These are phyloP conservation scores for Pleurotus tuoliensis DNA, from an alignment of 768 basidiomycete species.

Conservation along the genomic window DNA sequence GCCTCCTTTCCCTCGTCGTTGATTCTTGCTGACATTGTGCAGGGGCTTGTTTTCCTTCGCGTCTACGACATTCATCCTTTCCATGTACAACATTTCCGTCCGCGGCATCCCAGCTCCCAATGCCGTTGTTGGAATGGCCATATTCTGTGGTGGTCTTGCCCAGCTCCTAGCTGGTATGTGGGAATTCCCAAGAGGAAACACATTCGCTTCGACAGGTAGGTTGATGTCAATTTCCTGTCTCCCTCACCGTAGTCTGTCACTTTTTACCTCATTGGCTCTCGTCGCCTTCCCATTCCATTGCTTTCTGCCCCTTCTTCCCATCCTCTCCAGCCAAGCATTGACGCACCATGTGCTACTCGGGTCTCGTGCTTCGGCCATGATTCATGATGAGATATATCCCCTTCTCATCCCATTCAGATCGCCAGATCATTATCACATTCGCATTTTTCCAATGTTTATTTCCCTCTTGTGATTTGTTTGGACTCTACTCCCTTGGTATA, in stretches of 20 bases:
- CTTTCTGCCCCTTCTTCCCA: not conserved
- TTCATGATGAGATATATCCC: not conserved
- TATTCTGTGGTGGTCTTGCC: conserved; percentile 58
- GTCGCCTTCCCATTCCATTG: not conserved
- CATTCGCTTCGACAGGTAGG: conserved; percentile 64
- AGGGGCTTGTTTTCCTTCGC: conserved; percentile 84
- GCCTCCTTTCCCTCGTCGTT: not conserved
- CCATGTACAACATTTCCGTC: conserved; percentile 63
- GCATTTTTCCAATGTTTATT: not conserved
- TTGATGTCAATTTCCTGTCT: conserved; percentile 5
- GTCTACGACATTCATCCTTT: conserved; percentile 77
- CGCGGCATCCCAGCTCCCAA: conserved; percentile 57
- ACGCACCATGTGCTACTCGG: not conserved
- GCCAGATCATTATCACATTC: not conserved
- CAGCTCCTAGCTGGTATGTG: conserved; percentile 84
- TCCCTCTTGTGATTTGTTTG: not conserved
- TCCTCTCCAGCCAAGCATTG: not conserved
- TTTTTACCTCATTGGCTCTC: not conserved
- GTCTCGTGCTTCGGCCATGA: not conserved
- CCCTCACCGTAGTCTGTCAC: not conserved
- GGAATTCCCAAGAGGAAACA: conserved; percentile 61
- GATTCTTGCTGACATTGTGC: not conserved
- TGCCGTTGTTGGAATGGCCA: conserved; percentile 51
- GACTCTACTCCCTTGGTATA: not conserved
- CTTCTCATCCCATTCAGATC: not conserved